Percentiles rank a stretch among this genome's conserved stretches.
Conservation (phyloP, 1,139 yeast species). For the Saccharomyces pastorianus region DNA sequence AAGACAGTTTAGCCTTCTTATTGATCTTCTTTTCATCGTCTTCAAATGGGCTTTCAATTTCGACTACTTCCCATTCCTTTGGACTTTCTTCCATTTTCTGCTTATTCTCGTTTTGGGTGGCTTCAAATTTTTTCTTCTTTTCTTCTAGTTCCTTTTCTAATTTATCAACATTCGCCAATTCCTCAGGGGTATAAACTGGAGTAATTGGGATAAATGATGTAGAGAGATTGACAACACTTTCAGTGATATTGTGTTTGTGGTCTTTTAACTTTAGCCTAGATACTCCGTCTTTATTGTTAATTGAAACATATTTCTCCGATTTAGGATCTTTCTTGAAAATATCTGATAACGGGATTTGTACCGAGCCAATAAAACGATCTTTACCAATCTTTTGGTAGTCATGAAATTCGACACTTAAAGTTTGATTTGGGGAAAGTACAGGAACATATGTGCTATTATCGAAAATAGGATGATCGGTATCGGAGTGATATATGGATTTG, state of each 20-base stretch:
- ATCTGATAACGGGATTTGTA: constrained; percentile 44
- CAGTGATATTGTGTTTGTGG: constrained; percentile 35
- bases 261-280: constrained; percentile 40
- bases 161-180: constrained; percentile 39
- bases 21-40: constrained; percentile 31
- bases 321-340: constrained; percentile 42
- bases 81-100: constrained; percentile 51
- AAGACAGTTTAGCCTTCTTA: constrained; percentile 41
- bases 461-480: constrained; percentile 49
- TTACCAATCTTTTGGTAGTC: constrained; percentile 58
- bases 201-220: constrained; percentile 56
- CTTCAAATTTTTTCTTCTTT: constrained; percentile 35
- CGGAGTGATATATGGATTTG: constrained; percentile 48
- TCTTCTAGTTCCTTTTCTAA: constrained; percentile 36
- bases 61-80: constrained; percentile 54
- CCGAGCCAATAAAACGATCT: constrained; percentile 57
- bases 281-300: constrained; percentile 29
- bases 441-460: constrained; percentile 56
- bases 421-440: constrained; percentile 53
- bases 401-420: constrained; percentile 48
- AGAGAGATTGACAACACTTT: constrained; percentile 49
- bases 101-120: constrained; percentile 38
- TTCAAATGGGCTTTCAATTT: constrained; percentile 41
- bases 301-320: constrained; percentile 38
- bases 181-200: constrained; percentile 53